A percentile compares a stretch with the other conserved stretches of the same genome.
Evolutionary conservation across 2,329 filamentous ascomycete genomes (phyloP).

Genomic region (Neopestalotiopsis clavispora): DNA sequence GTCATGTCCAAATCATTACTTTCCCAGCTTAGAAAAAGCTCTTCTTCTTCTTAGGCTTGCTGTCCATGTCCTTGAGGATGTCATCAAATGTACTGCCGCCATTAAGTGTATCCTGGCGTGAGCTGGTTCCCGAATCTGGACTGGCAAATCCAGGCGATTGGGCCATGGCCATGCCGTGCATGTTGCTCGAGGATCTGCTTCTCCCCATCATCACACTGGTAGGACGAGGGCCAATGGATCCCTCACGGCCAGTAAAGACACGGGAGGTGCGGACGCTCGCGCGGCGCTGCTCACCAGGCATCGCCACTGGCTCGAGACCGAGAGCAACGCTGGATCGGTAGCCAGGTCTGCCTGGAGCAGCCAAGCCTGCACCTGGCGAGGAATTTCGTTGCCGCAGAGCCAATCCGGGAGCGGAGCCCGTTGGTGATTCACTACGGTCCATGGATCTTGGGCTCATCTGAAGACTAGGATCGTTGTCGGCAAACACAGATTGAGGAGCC

Average conservation of each 20-base stretch:
- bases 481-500: constrained; percentile 37
- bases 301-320: constrained; percentile 36
- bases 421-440: constrained; percentile 35
- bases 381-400: constrained; percentile 30
- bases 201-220: constrained; percentile 31
- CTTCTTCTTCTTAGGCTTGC: constrained; percentile 40
- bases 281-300: constrained; percentile 26
- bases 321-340: constrained; percentile 38
- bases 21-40: constrained; percentile 31
- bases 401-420: constrained; percentile 29
- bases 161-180: constrained; percentile 26
- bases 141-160: constrained; percentile 23
- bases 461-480: constrained; percentile 32
- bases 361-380: constrained; percentile 26
- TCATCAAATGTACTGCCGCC: constrained; percentile 40
- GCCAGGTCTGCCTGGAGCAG: constrained; percentile 25
- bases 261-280: constrained; percentile 26
- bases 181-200: constrained; percentile 37
- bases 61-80: constrained; percentile 38
- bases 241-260: constrained; percentile 31
- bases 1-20: constrained; percentile 5
- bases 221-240: constrained; percentile 29
- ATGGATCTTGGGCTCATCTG: constrained; percentile 26
- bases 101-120: constrained; percentile 29
- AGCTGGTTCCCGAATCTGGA: constrained; percentile 26